Evolutionary conservation across 1,284 basidiomycete species (phyloP).

Genomic region (Ustilago nuda): DNA sequence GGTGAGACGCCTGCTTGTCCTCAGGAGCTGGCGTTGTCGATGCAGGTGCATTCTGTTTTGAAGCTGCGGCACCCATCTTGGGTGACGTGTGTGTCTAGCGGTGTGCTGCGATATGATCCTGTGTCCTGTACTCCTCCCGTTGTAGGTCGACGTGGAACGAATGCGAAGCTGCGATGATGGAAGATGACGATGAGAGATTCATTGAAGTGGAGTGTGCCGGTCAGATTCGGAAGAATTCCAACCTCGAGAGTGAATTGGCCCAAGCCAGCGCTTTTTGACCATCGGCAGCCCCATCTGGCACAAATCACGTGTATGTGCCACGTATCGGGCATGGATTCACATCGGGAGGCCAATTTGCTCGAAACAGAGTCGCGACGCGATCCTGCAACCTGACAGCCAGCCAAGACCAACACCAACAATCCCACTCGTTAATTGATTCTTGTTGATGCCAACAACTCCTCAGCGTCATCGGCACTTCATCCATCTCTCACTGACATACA

Average conservation of each 20-base stretch:
- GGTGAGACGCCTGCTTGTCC: constrained; percentile 47
- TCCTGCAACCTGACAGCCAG: constrained; percentile 16
- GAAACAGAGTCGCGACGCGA: constrained; percentile 32
- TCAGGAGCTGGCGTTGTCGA: constrained; percentile 39
- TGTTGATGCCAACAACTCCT: not conserved
- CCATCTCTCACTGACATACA: not conserved
- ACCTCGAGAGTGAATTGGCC: not conserved
- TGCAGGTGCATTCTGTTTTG: constrained; percentile 45
- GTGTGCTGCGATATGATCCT: not conserved
- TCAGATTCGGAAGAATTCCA: constrained; percentile 43
- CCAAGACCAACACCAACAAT: constrained; percentile 10
- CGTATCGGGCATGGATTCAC: constrained; percentile 7
- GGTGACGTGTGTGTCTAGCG: not conserved
- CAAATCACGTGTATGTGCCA: constrained; percentile 36
- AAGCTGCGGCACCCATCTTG: constrained; percentile 52
- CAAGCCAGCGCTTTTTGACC: constrained; percentile 2
- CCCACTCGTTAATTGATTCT: not conserved
- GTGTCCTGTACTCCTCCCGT: constrained; percentile 2
- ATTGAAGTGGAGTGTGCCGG: constrained; percentile 18
- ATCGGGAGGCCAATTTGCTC: constrained; percentile 12
- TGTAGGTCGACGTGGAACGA: not conserved
- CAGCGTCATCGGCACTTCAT: not conserved
- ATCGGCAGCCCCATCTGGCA: not conserved
- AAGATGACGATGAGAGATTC: not conserved
- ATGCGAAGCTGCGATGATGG: not conserved